A percentile compares a stretch with the other conserved stretches of the same genome.
Evolutionary conservation across 129 eudicot genomes (phyloP).

Genomic region (Tanacetum coccineum): DNA sequence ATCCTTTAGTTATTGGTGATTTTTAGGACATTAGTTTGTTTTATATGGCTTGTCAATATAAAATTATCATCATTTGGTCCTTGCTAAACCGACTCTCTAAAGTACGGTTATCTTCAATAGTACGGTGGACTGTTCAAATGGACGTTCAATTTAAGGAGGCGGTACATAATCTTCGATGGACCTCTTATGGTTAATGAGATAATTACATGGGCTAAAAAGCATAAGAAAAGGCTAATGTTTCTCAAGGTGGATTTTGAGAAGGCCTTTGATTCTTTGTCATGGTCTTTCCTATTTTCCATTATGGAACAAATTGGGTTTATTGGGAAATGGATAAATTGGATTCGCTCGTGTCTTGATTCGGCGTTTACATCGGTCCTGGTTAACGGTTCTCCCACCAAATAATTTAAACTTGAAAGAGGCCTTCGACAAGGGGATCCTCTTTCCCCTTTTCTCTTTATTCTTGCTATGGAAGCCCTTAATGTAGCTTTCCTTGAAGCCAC

Average conservation of each 20-base stretch:
- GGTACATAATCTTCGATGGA: background rate
- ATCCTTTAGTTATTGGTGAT: background rate
- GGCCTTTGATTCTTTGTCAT: background rate
- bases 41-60: background rate
- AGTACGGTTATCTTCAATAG: background rate
- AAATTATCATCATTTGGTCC: background rate
- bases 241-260: slow-evolving; percentile 1
- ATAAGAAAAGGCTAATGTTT: background rate
- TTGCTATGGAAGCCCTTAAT: background rate
- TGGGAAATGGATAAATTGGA: background rate
- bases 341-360: background rate
- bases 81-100: background rate
- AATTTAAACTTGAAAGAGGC: background rate
- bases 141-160: background rate
- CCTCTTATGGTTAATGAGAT: background rate
- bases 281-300: background rate
- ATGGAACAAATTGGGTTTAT: background rate
- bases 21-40: background rate
- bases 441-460: background rate
- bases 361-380: background rate
- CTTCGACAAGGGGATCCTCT: background rate
- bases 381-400: background rate
- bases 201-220: background rate
- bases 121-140: background rate
- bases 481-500: background rate